Conservation (phyloP, 805 yeast species). For the Cyberlindnera mississippiensis region DNA sequence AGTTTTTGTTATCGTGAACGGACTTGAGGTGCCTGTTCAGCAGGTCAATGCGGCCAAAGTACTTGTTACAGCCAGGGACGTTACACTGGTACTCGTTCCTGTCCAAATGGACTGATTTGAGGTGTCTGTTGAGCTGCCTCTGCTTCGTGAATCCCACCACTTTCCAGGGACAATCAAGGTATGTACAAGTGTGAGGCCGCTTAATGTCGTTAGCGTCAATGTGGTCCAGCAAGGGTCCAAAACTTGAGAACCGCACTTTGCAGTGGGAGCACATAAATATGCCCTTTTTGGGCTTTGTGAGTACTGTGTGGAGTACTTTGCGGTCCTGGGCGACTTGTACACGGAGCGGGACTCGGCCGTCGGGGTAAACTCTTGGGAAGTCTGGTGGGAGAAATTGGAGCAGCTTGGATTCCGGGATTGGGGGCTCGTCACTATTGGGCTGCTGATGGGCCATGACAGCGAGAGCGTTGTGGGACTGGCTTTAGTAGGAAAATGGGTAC, state of each 20-base stretch:
- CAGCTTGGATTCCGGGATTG: conserved; percentile 5
- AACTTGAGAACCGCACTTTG: conserved; percentile 27
- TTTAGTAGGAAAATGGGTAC: no score
- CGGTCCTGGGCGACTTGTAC: conserved; percentile 31
- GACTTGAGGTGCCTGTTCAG: conserved; percentile 32
- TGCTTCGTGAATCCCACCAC: conserved; percentile 36
- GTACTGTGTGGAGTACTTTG: conserved; percentile 26
- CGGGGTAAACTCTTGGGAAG: conserved; percentile 25
- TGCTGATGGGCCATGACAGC: no score
- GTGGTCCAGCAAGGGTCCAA: conserved; percentile 34
- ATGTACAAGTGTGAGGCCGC: conserved; percentile 34
- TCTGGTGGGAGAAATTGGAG: conserved; percentile 22
- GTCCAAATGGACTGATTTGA: conserved; percentile 24
- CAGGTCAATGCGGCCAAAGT: conserved; percentile 44
- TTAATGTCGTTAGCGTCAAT: conserved; percentile 30
- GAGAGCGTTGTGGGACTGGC: no score
- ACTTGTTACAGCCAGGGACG: conserved; percentile 73
- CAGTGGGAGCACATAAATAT: conserved; percentile 37
- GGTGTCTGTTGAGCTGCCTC: conserved; percentile 35
- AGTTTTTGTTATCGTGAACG: conserved; percentile 37
- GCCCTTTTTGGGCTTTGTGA: conserved; percentile 34
- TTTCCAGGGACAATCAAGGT: conserved; percentile 38
- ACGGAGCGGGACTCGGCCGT: conserved; percentile 25
- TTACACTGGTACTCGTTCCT: conserved; percentile 52
- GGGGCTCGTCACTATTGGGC: neutral